These are phyloP conservation scores for Thermothelomyces thermophilus DNA, from an alignment of 2,329 filamentous ascomycete species.

Conservation along the genomic window DNA sequence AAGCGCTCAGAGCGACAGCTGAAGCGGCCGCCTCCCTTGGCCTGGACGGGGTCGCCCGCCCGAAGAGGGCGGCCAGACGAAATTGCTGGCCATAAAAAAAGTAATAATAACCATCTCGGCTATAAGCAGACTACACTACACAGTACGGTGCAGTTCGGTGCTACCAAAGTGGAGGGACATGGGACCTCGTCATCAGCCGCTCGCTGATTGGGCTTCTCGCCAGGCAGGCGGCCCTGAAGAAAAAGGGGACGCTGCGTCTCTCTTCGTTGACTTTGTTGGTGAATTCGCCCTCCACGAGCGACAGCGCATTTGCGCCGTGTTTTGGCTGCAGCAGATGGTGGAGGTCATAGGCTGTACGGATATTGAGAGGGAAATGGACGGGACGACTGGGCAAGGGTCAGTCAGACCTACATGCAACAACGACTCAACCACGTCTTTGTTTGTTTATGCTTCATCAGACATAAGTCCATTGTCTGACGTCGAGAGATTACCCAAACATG, in stretches of 20 bases:
- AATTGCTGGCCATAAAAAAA: conserved; percentile 18
- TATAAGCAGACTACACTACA: too few relatives aligned
- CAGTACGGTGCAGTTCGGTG: conserved; percentile 7
- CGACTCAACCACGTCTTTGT: neutral
- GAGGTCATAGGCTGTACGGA: too few relatives aligned
- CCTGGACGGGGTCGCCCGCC: conserved; percentile 8
- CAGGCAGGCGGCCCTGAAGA: conserved; percentile 14
- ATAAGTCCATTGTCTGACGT: conserved; percentile 1
- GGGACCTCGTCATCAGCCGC: neutral
- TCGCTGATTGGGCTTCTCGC: conserved; percentile 6
- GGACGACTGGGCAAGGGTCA: too few relatives aligned
- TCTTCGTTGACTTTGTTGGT: neutral
- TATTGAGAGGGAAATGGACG: too few relatives aligned
- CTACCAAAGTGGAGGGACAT: conserved; percentile 7
- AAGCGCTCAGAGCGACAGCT: conserved; percentile 18
- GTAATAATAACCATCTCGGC: too few relatives aligned
- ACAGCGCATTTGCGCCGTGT: too few relatives aligned
- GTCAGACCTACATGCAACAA: too few relatives aligned
- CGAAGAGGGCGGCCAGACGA: conserved; percentile 6
- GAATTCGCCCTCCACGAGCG: too few relatives aligned
- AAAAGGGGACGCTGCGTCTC: neutral
- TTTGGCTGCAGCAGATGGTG: too few relatives aligned
- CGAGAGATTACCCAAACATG: too few relatives aligned
- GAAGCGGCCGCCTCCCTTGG: conserved; percentile 11
- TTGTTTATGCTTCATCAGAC: neutral